Percentiles rank a stretch among this genome's conserved stretches.
Evolutionary conservation across 257 asterid species (phyloP).

Genomic region (Solanum chilense): DNA sequence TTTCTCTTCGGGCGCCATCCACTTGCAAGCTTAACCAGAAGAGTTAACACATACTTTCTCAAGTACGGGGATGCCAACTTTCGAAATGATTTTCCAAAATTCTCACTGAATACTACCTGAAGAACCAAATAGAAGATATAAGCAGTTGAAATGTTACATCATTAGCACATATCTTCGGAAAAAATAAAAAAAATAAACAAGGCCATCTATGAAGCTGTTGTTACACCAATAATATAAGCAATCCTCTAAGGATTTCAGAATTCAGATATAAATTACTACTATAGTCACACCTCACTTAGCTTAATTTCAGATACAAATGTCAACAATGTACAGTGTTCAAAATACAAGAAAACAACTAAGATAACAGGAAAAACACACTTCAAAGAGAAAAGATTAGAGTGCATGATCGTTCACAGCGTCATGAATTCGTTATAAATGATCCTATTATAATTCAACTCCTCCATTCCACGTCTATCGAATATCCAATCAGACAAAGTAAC

Average conservation of each 20-base stretch:
- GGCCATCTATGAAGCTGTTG: not conserved
- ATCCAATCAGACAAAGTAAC: not conserved
- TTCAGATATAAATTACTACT: not conserved
- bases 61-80: constrained; percentile 13
- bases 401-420: not conserved
- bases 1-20: constrained; percentile 68
- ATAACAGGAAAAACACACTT: not conserved
- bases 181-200: not conserved
- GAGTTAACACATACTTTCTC: constrained; percentile 24
- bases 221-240: not conserved
- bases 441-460: not conserved
- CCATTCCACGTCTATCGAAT: not conserved
- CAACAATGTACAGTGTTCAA: not conserved
- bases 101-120: constrained; percentile 55
- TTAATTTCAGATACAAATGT: too few relatives aligned
- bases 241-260: not conserved
- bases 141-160: not conserved
- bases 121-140: not conserved
- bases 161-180: not conserved
- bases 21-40: constrained; percentile 41
- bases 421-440: not conserved
- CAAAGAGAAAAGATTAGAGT: not conserved
- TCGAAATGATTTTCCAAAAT: constrained; percentile 42
- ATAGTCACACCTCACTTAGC: not conserved
- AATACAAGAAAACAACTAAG: not conserved